Evolutionary conservation across 176 grass and related monocot genomes (phyloP), one percentile per base, ranked within the genome.

Genomic region (Triticum timopheevii): DNA sequence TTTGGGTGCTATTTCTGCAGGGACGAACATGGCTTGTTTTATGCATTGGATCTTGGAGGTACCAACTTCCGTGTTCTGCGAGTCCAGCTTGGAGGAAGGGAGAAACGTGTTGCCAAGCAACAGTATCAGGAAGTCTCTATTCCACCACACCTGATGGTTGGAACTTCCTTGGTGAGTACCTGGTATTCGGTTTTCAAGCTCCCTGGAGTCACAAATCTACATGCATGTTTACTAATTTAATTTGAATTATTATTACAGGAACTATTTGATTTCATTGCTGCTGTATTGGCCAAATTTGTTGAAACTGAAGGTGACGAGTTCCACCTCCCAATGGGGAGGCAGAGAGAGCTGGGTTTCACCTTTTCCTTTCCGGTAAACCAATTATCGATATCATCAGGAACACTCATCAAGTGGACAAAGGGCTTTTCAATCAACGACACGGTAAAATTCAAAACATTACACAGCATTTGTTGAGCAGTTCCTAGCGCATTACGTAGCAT

Each of bases 61-160:
- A 97, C 92, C 35, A 97, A 97, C 86, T 94, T 97, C 79, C 89
- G 94, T 74, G 94, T 97, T 47, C 71, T 97, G 69, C 90, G 94
- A 76, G 87, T 97, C 39, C 94, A 97, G 73, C 86, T 97, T 25
- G 94, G 92, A 88, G 94, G 94, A 35, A 94, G 70, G 80, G 94
- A 94, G 71, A 86, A 87, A 24, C 83, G 82, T 42, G 85, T 97
- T 45, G 79, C 92, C n/a, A 84, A 90, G 38, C 87, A 90, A 62
- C 73, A 97, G 76, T 97, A 76, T 0, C 70, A 90, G 22, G 86
- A 92, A 75, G 94, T 97, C 27, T 86, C 89, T 36, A 97, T 94
- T 75, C 94, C 94, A 39, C 94, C 83, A 20, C 90, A 97, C 39
- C 86, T 94, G 11, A 97, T 97, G 94, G 63, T 66, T 10, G 90